Base-by-base conservation (phyloP, 2,329 filamentous ascomycete species). In the Aspergillus quadricinctus region DNA sequence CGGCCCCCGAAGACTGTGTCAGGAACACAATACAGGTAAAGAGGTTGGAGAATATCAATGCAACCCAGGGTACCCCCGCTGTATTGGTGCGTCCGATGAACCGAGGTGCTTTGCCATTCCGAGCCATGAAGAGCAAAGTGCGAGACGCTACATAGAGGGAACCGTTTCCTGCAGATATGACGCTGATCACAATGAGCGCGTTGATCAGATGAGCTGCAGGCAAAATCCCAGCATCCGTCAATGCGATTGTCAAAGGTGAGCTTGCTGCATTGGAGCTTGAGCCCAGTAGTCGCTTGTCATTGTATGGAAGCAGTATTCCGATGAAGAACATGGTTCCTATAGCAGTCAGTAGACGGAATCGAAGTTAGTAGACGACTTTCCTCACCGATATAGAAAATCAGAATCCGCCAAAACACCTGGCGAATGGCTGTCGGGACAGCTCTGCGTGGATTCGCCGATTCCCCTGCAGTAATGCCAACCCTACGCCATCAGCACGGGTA, bases 81-180 rank as follows among this genome's bases (percentile, higher is more conserved):
- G 75, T 76, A 69, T 88, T 84, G 2, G 88, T 90, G 70, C 82
- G 83, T 45, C 86, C 87, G 1, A 92, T 77, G 64, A 92, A 81
- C 21, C 73, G 76, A 0, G 89, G 89, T 0, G 89, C 89, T 70
- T 89, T 90, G 49, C 83, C 79, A 48, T 85, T 84, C 64, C 89
- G 86, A 0, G 88, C 88, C 84, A 92, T 89, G 75, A 85, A 91
- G 0, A 92, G 75, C 1, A 93, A 74, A 0, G 88, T 92, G 23
- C 89, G 83, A 3, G 87, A 89, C 48, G 85, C 85, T 62, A 92
- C 89, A 70, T 92, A 92, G 59, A 92, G 88, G 8, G 86, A 88
- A 52, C 83, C 86, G 73, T 92, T 92, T 63, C 88, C 83, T 19
- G 88, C 87, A 0, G 82, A 86, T 40, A 90, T 77, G 54, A 88